Evolutionary conservation across 2,329 filamentous ascomycete species (phyloP).

Genomic region (Neofusicoccum sp.): DNA sequence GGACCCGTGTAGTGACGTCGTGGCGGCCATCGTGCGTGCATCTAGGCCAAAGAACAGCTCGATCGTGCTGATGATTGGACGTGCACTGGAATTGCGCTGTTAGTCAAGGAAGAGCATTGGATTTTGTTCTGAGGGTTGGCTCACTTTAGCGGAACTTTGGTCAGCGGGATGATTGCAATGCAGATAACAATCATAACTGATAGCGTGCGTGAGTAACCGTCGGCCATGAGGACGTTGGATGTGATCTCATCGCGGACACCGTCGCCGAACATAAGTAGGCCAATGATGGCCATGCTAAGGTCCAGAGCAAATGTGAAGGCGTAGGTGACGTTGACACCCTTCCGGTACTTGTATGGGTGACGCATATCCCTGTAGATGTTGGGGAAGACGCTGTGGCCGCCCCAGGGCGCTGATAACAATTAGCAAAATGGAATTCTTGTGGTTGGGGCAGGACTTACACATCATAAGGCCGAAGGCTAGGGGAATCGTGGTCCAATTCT

Average conservation of each 20-base stretch:
- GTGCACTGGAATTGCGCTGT: constrained; percentile 59
- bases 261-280: constrained; percentile 94
- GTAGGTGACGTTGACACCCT: constrained; percentile 78
- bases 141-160: constrained; percentile 76
- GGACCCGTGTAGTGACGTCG: constrained; percentile 54
- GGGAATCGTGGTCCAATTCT: constrained; percentile 84
- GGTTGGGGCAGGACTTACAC: constrained; percentile 50
- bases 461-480: constrained; percentile 89
- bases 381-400: constrained; percentile 75
- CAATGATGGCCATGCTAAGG: constrained; percentile 76
- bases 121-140: not conserved
- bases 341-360: constrained; percentile 78
- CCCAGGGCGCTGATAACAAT: constrained; percentile 60
- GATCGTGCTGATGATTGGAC: constrained; percentile 82
- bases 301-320: constrained; percentile 84
- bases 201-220: constrained; percentile 72
- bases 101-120: not conserved
- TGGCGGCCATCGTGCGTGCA: constrained; percentile 53
- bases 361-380: constrained; percentile 81
- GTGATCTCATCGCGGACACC: constrained; percentile 87
- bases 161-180: constrained; percentile 90
- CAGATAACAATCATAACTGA: constrained; percentile 82
- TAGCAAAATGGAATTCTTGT: constrained; percentile 15
- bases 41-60: constrained; percentile 81
- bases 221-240: constrained; percentile 77